phyloP scores from a whole-genome alignment of 2,329 filamentous ascomycete genomes.

The Pyrenochaeta sp. region DNA sequence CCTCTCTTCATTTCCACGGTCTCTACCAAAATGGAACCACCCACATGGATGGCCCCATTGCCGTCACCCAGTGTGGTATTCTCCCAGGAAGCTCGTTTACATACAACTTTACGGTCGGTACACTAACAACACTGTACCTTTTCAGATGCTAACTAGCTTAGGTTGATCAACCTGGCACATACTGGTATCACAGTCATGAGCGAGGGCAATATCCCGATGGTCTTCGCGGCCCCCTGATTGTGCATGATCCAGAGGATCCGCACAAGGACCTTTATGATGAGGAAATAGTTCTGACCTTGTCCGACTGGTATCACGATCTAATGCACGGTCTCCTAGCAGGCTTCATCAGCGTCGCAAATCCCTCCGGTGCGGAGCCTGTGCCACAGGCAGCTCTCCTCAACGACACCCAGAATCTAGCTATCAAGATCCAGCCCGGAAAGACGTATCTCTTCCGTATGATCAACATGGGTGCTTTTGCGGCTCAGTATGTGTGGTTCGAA shows the following conservation, averaged over 20 bases:
- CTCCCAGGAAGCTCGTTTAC: conserved; percentile 69
- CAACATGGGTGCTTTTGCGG: conserved; percentile 74
- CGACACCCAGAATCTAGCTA: conserved; percentile 60
- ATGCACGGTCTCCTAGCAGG: conserved; percentile 54
- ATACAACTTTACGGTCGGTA: conserved; percentile 59
- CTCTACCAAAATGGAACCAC: conserved; percentile 80
- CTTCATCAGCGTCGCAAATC: conserved; percentile 61
- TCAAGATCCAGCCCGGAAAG: conserved; percentile 60
- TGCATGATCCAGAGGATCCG: conserved; percentile 67
- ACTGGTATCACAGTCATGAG: conserved; percentile 75
- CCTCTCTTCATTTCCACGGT: conserved; percentile 79
- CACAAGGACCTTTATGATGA: conserved; percentile 63
- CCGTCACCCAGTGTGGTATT: conserved; percentile 67
- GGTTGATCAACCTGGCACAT: conserved; percentile 62
- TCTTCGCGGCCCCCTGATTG: conserved; percentile 70
- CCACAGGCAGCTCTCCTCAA: conserved; percentile 73
- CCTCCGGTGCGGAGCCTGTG: conserved; percentile 70
- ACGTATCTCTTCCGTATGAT: conserved; percentile 73
- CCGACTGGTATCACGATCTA: conserved; percentile 75
- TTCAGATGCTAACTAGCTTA: conserved; percentile 52
- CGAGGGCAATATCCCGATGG: conserved; percentile 72
- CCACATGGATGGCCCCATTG: conserved; percentile 76
- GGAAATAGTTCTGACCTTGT: conserved; percentile 72
- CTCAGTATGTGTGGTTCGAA: conserved; percentile 76
- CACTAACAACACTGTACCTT: neutral